Base-by-base conservation (phyloP, 768 basidiomycete genomes). In the Pisolithus tinctorius region DNA sequence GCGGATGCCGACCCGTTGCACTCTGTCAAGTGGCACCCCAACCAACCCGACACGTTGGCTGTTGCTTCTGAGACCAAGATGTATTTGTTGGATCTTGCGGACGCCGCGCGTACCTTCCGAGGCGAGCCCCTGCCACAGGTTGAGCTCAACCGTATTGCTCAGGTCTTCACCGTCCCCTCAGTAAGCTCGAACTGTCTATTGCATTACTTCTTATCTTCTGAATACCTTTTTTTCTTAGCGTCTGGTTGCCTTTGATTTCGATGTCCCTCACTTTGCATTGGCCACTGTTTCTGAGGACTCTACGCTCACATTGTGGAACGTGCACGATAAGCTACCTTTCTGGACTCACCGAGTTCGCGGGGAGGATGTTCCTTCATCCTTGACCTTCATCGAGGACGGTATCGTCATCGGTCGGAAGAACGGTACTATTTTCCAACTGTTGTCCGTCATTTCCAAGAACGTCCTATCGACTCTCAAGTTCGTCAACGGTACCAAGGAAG, bases 1-100 rank as follows among this genome's bases (percentile, higher is more conserved):
- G 71, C 72, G 29, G 75, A 77, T 48, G 62, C 67, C 16, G 81
- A 86, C 44, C 80, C 82, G 25, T 74, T 92, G 29, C 86, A 86
- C 56, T 80, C 86, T 11, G 89, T 92, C 52, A 91, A 91, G 64
- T 92, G 90, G 90, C 87, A 93, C 58, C 86, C 89, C 11, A 88
- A 86, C 64, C 83, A 91, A 51, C 75, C 80, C 3, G 84, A 89
- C 62, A 83, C 80, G 9, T 74, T 92, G 41, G 90, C 89, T 4
- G 83, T 92, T n/a, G 89, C 89, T 17, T 88, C 87, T 0, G 83
- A 85, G 57, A 80, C 76, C 50, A 83, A 80, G 58, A 75, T 92
- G 59, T 89, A 84, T 67, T 70, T 91, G 38, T 76, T 92, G 61
- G 87, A 93, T 65, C 68, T 93, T 50, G 70, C 76, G 1, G 75